These are phyloP conservation scores for Aureobasidium sp. DNA, from an alignment of 2,329 filamentous ascomycete species.

Conservation along the genomic window DNA sequence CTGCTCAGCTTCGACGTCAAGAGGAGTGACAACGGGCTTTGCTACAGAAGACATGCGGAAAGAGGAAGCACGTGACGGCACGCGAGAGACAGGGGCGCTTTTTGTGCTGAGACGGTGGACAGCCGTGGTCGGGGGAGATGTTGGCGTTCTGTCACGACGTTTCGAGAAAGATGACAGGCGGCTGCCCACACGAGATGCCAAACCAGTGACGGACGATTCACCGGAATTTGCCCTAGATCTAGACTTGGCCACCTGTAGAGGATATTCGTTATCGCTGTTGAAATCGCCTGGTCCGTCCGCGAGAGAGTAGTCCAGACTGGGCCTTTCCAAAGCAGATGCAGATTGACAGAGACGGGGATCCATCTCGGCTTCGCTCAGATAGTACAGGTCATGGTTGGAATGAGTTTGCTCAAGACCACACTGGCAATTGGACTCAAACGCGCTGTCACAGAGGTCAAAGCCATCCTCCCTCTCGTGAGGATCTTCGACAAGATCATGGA, in stretches of 20 bases:
- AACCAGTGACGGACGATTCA: constrained; percentile 51
- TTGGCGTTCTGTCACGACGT: constrained; percentile 29
- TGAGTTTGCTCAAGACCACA: constrained; percentile 3
- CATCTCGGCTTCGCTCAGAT: constrained; percentile 7
- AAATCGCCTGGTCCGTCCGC: constrained; percentile 44
- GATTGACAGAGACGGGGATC: constrained; percentile 15
- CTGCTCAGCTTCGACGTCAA: constrained; percentile 23
- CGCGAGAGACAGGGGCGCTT: constrained; percentile 29
- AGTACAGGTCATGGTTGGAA: not conserved
- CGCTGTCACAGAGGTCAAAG: constrained; percentile 24
- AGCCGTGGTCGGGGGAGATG: constrained; percentile 9
- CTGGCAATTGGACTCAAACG: constrained; percentile 3
- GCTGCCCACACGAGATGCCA: constrained; percentile 60
- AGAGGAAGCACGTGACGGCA: constrained; percentile 53
- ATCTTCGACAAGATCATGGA: constrained; percentile 83
- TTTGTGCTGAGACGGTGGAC: constrained; percentile 19
- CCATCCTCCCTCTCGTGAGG: constrained; percentile 62
- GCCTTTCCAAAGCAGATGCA: constrained; percentile 5
- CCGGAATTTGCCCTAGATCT: constrained; percentile 46
- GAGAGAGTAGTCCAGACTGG: constrained; percentile 56
- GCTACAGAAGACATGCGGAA: constrained; percentile 70
- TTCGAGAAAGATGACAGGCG: constrained; percentile 50
- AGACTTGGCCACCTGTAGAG: constrained; percentile 42
- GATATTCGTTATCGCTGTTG: constrained; percentile 53
- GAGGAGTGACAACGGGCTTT: constrained; percentile 32